Evolutionary conservation across 2,329 filamentous ascomycete genomes (phyloP), one percentile per base, ranked within the genome.

Genomic region (Cercospora citrullina): DNA sequence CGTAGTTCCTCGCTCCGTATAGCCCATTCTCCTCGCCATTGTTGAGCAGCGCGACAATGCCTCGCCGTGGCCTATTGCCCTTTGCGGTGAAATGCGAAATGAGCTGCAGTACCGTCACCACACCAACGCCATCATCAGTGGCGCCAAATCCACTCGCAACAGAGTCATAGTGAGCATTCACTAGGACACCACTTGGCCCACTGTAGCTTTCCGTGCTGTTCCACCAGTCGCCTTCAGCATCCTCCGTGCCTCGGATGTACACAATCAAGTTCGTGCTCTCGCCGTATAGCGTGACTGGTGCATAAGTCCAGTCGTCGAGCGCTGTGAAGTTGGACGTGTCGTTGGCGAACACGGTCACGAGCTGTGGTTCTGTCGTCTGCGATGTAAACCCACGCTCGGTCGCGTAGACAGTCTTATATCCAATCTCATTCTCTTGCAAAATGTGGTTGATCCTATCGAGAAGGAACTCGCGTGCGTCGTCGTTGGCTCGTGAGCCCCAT

Each of bases 1-100:
- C 89, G 76, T 96, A 97, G 5, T 91, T 93, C 68, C 88, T 87
- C 6, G 94, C 93, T 0, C 95, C 95, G 72, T 96, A 92, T 10
- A 98, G 83, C 39, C 89, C 95, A 75, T 98, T 94, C 78, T 99
- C 95, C 77, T 99, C 95, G 39, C 91, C 94, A 76, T 98, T 97
- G 84, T 99, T 99, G 77, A 98, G 86, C 30, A 98, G 85, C 9
- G 93, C 85, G 14, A 98, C 87, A 53, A 99, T 86, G 1, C 94
- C 94, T 72, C 90, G 88, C 75, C 88, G 90, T 1, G 94, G 94
- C 75, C 88, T 88, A 71, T 91, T 88, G 30, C 85, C 89, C 14
- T 69, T 60, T 0, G 87, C 81, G 1, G 92, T 93, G 77, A 96
- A 97, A 80, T 97, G 92, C 70, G 90, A 91, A 69, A 98, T 85